A percentile compares a stretch with the other conserved stretches of the same genome.
Evolutionary conservation across 1,284 basidiomycete species (phyloP).

Genomic region (Trichosporon ovoides): DNA sequence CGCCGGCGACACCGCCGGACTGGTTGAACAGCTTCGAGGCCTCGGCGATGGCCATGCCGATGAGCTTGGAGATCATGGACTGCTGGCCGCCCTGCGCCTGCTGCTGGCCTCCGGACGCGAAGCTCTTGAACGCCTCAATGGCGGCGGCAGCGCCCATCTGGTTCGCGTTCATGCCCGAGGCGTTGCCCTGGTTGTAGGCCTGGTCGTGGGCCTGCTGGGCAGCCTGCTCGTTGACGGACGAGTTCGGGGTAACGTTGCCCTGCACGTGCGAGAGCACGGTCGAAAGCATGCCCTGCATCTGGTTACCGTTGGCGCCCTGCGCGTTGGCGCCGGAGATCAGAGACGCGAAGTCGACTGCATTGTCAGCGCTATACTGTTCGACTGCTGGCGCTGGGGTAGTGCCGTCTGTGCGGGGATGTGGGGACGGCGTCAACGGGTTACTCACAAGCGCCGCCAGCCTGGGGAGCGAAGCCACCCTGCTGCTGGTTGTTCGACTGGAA

Average conservation of each 20-base stretch:
- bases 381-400: not conserved
- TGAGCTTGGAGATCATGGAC: constrained; percentile 54
- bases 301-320: constrained; percentile 38
- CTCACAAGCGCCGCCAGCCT: constrained; percentile 9
- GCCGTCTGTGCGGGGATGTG: too few species aligned
- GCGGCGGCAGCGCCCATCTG: constrained; percentile 67
- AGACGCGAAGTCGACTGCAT: constrained; percentile 39
- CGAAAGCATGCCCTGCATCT: constrained; percentile 35
- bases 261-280: constrained; percentile 43
- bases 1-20: constrained; percentile 56
- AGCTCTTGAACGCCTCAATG: constrained; percentile 57
- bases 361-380: constrained; percentile 16
- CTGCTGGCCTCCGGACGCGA: constrained; percentile 53
- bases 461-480: constrained; percentile 3
- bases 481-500: too few species aligned
- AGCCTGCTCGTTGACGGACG: constrained; percentile 56
- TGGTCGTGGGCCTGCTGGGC: constrained; percentile 56
- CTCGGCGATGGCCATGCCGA: constrained; percentile 77
- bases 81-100: constrained; percentile 44
- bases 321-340: constrained; percentile 40
- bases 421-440: too few species aligned
- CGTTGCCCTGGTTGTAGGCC: constrained; percentile 54
- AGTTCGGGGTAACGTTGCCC: constrained; percentile 9
- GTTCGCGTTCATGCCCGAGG: constrained; percentile 54
- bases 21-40: constrained; percentile 60